Evolutionary conservation across 768 basidiomycete genomes (phyloP).

Genomic region (Mycena pura): DNA sequence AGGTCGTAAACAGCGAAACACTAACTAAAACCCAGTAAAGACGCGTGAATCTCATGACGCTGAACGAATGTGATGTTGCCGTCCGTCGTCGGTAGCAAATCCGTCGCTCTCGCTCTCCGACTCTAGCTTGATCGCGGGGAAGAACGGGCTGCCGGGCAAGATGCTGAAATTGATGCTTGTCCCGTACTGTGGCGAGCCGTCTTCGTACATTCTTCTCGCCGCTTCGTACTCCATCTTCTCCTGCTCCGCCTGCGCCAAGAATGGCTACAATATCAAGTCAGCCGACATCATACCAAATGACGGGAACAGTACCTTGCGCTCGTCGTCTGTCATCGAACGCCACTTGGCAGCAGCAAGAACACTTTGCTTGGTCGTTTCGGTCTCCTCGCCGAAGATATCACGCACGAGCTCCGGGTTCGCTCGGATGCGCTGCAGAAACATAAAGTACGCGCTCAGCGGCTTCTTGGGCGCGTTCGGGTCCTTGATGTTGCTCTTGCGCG

Average conservation of each 20-base stretch:
- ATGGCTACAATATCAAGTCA: slow-evolving; percentile 67
- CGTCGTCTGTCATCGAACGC: slow-evolving; percentile 92
- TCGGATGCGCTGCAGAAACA: slow-evolving; percentile 92
- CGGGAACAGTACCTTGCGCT: slow-evolving; percentile 75
- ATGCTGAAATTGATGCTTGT: slow-evolving; percentile 86
- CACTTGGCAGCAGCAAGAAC: slow-evolving; percentile 92
- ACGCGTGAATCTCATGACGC: slow-evolving; percentile 4
- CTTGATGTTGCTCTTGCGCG: slow-evolving; percentile 92
- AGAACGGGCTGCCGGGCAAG: slow-evolving; percentile 70
- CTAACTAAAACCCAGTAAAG: neutral
- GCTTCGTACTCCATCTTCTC: slow-evolving; percentile 95
- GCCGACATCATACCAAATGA: slow-evolving; percentile 14
- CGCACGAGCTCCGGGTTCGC: slow-evolving; percentile 75
- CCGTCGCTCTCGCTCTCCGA: slow-evolving; percentile 77
- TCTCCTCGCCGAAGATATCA: slow-evolving; percentile 88
- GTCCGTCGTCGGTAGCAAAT: slow-evolving; percentile 54
- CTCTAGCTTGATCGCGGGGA: slow-evolving; percentile 67
- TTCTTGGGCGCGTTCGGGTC: slow-evolving; percentile 98
- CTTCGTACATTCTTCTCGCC: slow-evolving; percentile 86
- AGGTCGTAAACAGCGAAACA: slow-evolving; percentile 8
- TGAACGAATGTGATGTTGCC: slow-evolving; percentile 42
- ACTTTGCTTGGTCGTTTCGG: slow-evolving; percentile 94
- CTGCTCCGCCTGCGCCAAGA: slow-evolving; percentile 90
- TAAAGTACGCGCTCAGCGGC: slow-evolving; percentile 92
- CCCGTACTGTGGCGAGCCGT: slow-evolving; percentile 71